Conservation (phyloP, 805 yeast genomes). For the Wickerhamiella kazuoi region DNA sequence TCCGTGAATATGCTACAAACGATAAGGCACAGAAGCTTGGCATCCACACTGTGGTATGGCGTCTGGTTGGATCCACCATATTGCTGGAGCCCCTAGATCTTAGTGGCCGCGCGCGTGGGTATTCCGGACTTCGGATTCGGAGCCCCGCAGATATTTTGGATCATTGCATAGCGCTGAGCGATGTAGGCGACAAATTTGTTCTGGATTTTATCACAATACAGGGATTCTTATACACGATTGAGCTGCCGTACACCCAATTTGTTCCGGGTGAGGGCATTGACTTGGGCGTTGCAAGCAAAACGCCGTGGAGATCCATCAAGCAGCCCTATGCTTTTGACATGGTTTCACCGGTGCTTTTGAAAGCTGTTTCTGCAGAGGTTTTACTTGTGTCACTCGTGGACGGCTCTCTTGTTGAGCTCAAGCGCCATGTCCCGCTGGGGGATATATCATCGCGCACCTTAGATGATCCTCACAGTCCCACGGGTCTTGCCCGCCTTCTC, state of each 20-base stretch:
- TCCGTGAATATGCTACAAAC: not conserved
- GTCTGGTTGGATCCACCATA: not conserved
- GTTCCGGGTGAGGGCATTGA: constrained; percentile 8
- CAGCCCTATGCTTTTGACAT: constrained; percentile 48
- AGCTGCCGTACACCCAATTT: constrained; percentile 30
- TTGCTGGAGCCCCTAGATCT: constrained; percentile 19
- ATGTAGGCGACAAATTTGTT: constrained; percentile 21
- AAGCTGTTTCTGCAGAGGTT: constrained; percentile 28
- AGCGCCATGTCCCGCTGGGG: constrained; percentile 16
- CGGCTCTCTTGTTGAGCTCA: constrained; percentile 43
- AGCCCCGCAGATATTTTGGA: constrained; percentile 2
- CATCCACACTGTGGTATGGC: not conserved
- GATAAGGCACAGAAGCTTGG: not conserved
- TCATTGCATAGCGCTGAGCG: constrained; percentile 3
- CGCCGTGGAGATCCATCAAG: constrained; percentile 45
- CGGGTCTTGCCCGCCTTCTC: constrained; percentile 16
- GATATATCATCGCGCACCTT: constrained; percentile 25
- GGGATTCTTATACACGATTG: constrained; percentile 35
- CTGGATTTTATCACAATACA: constrained; percentile 37
- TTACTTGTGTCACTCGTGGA: constrained; percentile 48
- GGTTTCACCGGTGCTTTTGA: constrained; percentile 37
- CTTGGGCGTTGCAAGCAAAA: constrained; percentile 12
- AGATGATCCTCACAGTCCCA: constrained; percentile 10
- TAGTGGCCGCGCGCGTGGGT: constrained; percentile 16
- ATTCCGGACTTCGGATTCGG: constrained; percentile 3